Evolutionary conservation across 345 rosid genomes (phyloP).

Genomic region (Psidium guajava): DNA sequence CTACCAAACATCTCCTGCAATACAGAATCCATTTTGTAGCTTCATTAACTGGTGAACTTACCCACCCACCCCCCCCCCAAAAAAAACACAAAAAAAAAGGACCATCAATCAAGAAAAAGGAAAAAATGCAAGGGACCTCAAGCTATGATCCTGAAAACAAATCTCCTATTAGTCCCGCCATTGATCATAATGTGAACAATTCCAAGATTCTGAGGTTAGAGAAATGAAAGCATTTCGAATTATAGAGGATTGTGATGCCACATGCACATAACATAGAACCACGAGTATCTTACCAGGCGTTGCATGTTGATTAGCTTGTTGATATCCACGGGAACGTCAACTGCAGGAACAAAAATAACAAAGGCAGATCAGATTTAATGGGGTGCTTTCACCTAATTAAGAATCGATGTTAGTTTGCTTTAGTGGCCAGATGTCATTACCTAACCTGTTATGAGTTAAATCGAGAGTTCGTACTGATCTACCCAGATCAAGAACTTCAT

Average conservation of each 20-base stretch:
- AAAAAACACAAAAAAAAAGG: too few species aligned
- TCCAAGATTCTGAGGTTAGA: not conserved
- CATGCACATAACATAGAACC: not conserved
- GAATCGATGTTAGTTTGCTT: not conserved
- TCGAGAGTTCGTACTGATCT: conserved; percentile 82
- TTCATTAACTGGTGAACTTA: not conserved
- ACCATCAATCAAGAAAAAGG: not conserved
- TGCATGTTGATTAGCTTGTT: conserved; percentile 76
- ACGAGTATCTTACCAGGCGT: conserved; percentile 53
- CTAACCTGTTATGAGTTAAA: conserved; percentile 72
- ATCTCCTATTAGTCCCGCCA: not conserved
- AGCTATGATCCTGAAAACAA: not conserved
- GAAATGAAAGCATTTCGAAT: not conserved
- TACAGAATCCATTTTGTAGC: not conserved
- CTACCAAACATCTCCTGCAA: not conserved
- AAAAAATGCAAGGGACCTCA: not conserved
- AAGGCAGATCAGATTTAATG: not conserved
- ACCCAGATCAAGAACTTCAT: conserved; percentile 63
- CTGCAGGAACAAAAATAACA: conserved; percentile 31
- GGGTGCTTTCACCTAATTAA: not conserved
- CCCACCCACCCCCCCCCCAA: not conserved
- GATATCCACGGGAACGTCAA: conserved; percentile 63
- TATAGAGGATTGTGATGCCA: not conserved
- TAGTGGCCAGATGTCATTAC: conserved; percentile 21
- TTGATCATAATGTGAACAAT: not conserved